phyloP scores from a whole-genome alignment of 768 basidiomycete species.

The Chalciporus piperatus region DNA sequence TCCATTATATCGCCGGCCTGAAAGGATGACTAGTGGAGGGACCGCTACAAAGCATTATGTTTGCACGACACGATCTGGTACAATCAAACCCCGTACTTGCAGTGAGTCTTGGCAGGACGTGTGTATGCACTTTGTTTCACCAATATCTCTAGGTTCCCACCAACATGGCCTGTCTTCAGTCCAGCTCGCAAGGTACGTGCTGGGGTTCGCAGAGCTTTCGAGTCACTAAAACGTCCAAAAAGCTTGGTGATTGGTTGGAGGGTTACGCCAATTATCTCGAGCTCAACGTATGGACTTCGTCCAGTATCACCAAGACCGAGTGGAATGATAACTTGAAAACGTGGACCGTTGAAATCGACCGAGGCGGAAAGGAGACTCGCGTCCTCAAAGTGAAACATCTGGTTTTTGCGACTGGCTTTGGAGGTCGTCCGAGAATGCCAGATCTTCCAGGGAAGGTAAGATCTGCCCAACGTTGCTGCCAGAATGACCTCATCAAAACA shows the following conservation, averaged over 20 bases:
- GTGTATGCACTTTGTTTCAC: neutral
- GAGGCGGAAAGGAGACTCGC: slow-evolving; percentile 31
- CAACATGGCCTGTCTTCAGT: slow-evolving; percentile 52
- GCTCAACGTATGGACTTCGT: slow-evolving; percentile 60
- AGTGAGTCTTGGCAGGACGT: slow-evolving; percentile 29
- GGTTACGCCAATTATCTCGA: slow-evolving; percentile 57
- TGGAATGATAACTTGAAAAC: slow-evolving; percentile 38
- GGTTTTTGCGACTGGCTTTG: slow-evolving; percentile 55
- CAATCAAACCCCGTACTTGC: slow-evolving; percentile 55
- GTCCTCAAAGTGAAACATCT: slow-evolving; percentile 47
- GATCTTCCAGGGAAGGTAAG: slow-evolving; percentile 41
- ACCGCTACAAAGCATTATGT: slow-evolving; percentile 56
- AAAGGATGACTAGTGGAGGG: slow-evolving; percentile 41
- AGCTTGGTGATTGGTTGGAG: slow-evolving; percentile 71
- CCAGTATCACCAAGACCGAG: slow-evolving; percentile 37
- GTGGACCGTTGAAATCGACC: slow-evolving; percentile 46
- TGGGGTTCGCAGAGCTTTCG: neutral
- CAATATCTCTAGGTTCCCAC: slow-evolving; percentile 42
- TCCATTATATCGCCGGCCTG: neutral
- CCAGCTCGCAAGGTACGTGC: slow-evolving; percentile 46
- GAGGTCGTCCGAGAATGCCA: slow-evolving; percentile 44
- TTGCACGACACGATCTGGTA: slow-evolving; percentile 55
- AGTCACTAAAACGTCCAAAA: neutral
- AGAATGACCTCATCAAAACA: neutral
- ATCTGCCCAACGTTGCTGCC: neutral